Conservation (phyloP, 2,329 filamentous ascomycete genomes). For the Colletotrichum tofieldiae region DNA sequence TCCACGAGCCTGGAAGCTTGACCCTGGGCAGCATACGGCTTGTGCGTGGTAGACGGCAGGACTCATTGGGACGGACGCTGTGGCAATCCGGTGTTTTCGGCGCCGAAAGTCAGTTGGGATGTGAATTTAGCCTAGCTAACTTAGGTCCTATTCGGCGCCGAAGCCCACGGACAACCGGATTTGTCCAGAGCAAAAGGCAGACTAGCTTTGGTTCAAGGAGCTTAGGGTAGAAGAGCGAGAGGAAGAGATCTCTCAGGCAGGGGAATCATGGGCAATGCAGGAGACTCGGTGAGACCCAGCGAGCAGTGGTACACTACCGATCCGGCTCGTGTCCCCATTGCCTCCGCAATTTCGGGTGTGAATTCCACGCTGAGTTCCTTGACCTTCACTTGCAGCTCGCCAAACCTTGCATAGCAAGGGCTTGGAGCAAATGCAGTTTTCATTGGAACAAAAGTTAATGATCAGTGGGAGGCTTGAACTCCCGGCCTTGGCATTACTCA, state of each 20-base stretch:
- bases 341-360: neutral
- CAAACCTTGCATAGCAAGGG: neutral
- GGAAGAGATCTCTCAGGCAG: neutral
- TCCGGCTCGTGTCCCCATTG: neutral
- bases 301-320: constrained; percentile 2
- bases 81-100: neutral
- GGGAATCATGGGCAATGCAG: neutral
- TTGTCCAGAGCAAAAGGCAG: too few species aligned
- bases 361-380: neutral
- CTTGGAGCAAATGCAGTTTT: fast-evolving
- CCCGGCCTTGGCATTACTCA: constrained; percentile 41
- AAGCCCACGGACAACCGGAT: neutral
- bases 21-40: constrained; percentile 16
- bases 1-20: neutral
- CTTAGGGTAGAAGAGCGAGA: too few species aligned
- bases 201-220: too few species aligned
- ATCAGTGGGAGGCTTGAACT: constrained; percentile 44
- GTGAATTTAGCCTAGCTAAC: neutral
- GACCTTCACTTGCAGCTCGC: neutral
- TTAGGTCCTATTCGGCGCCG: neutral
- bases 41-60: neutral
- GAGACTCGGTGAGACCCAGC: neutral
- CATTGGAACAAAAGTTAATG: neutral
- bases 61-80: neutral
- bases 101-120: neutral